Conservation (phyloP, 2,329 filamentous ascomycete species). For the Fusarium pseudocircinatum region DNA sequence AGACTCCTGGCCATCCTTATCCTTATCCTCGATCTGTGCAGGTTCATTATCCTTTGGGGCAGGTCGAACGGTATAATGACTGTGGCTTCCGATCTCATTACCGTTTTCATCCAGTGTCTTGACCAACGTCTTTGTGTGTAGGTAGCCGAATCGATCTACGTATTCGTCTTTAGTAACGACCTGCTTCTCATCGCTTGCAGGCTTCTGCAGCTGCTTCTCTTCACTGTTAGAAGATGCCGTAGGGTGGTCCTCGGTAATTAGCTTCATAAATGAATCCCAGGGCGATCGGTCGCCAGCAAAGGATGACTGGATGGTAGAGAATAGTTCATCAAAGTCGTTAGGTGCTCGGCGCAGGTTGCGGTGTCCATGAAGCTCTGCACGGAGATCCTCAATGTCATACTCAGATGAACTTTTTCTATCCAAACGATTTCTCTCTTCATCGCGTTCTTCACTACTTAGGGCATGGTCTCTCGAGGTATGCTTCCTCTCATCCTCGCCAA, state of each 20-base stretch:
- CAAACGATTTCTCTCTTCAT: conserved; percentile 9
- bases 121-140: conserved; percentile 54
- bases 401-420: conserved; percentile 6
- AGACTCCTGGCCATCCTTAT: conserved; percentile 14
- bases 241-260: conserved; percentile 41
- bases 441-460: not conserved
- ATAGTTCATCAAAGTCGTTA: conserved; percentile 55
- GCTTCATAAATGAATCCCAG: conserved; percentile 53
- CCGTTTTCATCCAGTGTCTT: conserved; percentile 54
- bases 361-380: conserved; percentile 9
- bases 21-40: conserved; percentile 15
- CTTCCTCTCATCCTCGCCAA: conserved; percentile 24
- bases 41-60: conserved; percentile 36
- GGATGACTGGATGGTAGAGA: conserved; percentile 49
- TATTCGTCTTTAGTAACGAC: conserved; percentile 53
- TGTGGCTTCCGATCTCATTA: conserved; percentile 52
- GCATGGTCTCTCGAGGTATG: conserved; percentile 5
- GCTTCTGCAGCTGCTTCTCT: conserved; percentile 5
- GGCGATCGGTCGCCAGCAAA: conserved; percentile 51
- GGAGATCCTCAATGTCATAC: not conserved
- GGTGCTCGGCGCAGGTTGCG: conserved; percentile 34
- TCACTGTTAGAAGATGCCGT: conserved; percentile 5
- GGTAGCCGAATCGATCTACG: conserved; percentile 55
- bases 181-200: conserved; percentile 40
- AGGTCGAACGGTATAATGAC: conserved; percentile 47